A percentile compares a stretch with the other conserved stretches of the same genome.
phyloP scores from a whole-genome alignment of 2,329 filamentous ascomycete genomes.

The Penicillium sp. region DNA sequence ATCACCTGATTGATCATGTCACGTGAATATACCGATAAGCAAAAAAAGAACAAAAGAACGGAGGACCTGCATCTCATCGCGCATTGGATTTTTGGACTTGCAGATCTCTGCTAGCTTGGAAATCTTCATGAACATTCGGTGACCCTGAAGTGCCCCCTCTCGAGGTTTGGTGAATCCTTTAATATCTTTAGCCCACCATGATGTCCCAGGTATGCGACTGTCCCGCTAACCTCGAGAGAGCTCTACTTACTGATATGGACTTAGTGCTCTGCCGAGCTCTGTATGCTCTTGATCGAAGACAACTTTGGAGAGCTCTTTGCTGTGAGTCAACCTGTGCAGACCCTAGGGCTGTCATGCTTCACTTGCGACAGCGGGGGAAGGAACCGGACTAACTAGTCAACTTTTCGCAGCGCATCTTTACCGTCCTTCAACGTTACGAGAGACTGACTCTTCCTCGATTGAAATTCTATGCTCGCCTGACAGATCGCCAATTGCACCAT shows the following conservation, averaged over 20 bases:
- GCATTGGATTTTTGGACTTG: slow-evolving; percentile 3
- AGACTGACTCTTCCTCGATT: slow-evolving; percentile 71
- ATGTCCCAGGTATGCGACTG: slow-evolving; percentile 56
- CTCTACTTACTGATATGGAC: slow-evolving; percentile 25
- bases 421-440: slow-evolving; percentile 73
- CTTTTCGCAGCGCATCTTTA: slow-evolving; percentile 72
- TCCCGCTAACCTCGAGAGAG: slow-evolving; percentile 19
- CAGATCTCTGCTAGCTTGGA: neutral
- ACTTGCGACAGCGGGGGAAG: slow-evolving; percentile 6
- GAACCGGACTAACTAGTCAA: slow-evolving; percentile 11
- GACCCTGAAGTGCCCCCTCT: slow-evolving; percentile 70
- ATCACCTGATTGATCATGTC: slow-evolving; percentile 17
- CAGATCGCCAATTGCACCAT: slow-evolving; percentile 72
- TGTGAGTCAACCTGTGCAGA: slow-evolving; percentile 57
- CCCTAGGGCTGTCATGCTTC: neutral
- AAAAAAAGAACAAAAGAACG: slow-evolving; percentile 24
- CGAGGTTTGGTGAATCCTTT: slow-evolving; percentile 68
- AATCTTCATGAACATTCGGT: slow-evolving; percentile 50
- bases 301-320: slow-evolving; percentile 88
- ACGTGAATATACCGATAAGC: slow-evolving; percentile 29
- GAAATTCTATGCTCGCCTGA: slow-evolving; percentile 69
- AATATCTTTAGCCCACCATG: slow-evolving; percentile 54
- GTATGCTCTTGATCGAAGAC: slow-evolving; percentile 83
- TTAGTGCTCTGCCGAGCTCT: slow-evolving; percentile 79
- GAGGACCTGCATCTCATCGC: slow-evolving; percentile 7